phyloP scores from a whole-genome alignment of 768 basidiomycete genomes.

The Leccinum fibrillosum region DNA sequence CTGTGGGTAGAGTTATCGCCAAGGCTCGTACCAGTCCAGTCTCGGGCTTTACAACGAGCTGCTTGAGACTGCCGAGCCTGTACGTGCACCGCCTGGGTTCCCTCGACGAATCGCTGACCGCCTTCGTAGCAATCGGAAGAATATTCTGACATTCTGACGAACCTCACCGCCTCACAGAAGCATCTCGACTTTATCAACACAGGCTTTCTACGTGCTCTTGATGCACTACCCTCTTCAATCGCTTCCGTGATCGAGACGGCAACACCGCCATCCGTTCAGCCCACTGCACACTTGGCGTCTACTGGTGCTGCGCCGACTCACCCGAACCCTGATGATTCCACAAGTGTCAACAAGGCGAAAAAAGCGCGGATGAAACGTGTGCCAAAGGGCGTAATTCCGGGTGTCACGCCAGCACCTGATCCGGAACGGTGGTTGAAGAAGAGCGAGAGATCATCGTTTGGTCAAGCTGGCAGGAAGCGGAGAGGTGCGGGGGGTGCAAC shows the following conservation, averaged over 20 bases:
- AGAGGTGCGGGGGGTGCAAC: conserved; percentile 62
- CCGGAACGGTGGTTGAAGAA: conserved; percentile 90
- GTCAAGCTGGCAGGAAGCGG: conserved; percentile 48
- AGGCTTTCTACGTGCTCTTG: conserved; percentile 63
- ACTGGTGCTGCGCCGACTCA: conserved; percentile 24
- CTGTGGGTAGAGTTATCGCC: conserved; percentile 64
- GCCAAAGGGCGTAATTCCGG: conserved; percentile 71
- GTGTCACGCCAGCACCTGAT: conserved; percentile 79
- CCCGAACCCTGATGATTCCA: conserved; percentile 33
- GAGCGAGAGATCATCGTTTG: conserved; percentile 64
- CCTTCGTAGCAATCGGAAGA: conserved; percentile 73
- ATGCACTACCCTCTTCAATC: conserved; percentile 50
- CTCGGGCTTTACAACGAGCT: conserved; percentile 79
- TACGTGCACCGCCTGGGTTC: conserved; percentile 38
- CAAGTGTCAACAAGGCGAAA: conserved; percentile 38
- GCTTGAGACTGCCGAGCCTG: conserved; percentile 73
- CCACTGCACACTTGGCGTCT: conserved; percentile 24
- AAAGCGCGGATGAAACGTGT: conserved; percentile 64
- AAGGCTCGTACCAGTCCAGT: conserved; percentile 69
- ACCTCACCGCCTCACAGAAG: conserved; percentile 75
- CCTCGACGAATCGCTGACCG: conserved; percentile 1
- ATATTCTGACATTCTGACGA: conserved; percentile 81
- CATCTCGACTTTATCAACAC: conserved; percentile 83
- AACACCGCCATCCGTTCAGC: conserved; percentile 52
- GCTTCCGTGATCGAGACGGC: conserved; percentile 56